Evolutionary conservation across 2,329 filamentous ascomycete genomes (phyloP).

Genomic region (Eutypa lata): DNA sequence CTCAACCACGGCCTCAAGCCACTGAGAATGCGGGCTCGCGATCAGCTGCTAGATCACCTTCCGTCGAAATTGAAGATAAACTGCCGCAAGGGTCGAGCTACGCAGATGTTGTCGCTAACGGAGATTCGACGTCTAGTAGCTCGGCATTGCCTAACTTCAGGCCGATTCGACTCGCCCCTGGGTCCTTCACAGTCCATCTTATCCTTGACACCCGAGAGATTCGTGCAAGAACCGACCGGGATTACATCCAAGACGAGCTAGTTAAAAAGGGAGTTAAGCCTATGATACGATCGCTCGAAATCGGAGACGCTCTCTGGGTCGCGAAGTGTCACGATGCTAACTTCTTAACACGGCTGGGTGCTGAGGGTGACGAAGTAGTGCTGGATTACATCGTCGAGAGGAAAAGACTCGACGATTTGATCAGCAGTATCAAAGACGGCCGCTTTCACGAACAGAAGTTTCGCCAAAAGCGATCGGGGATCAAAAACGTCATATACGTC

Average conservation of each 20-base stretch:
- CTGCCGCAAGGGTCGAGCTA: slow-evolving; percentile 22
- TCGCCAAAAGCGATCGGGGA: slow-evolving; percentile 66
- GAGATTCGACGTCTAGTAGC: slow-evolving; percentile 20
- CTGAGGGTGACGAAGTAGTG: slow-evolving; percentile 66
- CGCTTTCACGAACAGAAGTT: slow-evolving; percentile 85
- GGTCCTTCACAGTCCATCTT: slow-evolving; percentile 68
- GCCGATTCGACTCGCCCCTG: slow-evolving; percentile 60
- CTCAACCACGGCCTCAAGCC: neutral
- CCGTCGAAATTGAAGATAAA: slow-evolving; percentile 17
- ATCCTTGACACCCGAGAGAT: slow-evolving; percentile 75
- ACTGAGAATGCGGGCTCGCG: slow-evolving; percentile 8
- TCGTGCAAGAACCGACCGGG: slow-evolving; percentile 67
- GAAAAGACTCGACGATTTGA: slow-evolving; percentile 75
- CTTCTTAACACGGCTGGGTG: slow-evolving; percentile 53
- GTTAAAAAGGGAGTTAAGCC: slow-evolving; percentile 62
- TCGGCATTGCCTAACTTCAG: slow-evolving; percentile 44
- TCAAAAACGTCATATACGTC: slow-evolving; percentile 76
- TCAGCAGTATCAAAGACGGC: slow-evolving; percentile 78
- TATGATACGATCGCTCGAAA: slow-evolving; percentile 64
- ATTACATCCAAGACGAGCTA: slow-evolving; percentile 74
- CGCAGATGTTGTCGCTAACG: slow-evolving; percentile 39
- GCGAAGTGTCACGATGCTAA: slow-evolving; percentile 64
- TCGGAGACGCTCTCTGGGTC: slow-evolving; percentile 78
- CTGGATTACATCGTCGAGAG: slow-evolving; percentile 80
- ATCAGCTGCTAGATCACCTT: slow-evolving; percentile 12